Conservation (phyloP, 75 land plant genomes). For the Pinus taeda region DNA sequence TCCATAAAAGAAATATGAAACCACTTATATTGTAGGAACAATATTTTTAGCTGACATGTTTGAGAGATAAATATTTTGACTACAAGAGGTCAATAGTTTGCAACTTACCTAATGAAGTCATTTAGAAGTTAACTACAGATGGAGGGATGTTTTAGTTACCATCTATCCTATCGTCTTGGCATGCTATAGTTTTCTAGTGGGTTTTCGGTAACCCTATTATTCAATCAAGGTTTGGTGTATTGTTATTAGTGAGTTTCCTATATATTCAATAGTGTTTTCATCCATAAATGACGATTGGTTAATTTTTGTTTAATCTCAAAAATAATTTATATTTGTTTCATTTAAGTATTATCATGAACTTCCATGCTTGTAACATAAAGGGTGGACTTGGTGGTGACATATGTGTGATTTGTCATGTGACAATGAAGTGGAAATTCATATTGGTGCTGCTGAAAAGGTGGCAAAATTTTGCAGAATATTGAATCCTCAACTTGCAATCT, state of each 20-base stretch:
- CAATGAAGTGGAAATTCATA: conserved; percentile 95
- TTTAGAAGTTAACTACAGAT: neutral
- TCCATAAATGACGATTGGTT: too few species aligned
- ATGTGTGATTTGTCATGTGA: conserved; percentile 86
- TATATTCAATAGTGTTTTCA: neutral
- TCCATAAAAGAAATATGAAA: neutral
- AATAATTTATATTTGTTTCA: too few species aligned
- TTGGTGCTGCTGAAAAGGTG: conserved; percentile 95
- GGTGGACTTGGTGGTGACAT: conserved; percentile 43
- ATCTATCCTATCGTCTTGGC: neutral
- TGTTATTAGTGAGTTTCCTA: neutral
- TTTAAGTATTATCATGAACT: too few species aligned
- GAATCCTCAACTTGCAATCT: conserved; percentile 78
- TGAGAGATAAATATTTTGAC: neutral
- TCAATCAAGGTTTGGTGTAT: neutral
- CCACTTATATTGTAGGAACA: neutral
- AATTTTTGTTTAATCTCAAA: too few species aligned
- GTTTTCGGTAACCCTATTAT: neutral
- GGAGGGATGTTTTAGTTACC: neutral
- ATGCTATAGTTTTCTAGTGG: neutral
- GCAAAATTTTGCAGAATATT: conserved; percentile 90
- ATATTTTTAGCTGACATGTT: neutral
- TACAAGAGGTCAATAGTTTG: neutral
- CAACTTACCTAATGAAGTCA: neutral
- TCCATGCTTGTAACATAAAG: conserved; percentile 3